Evolutionary conservation across 106 monocot genomes (phyloP), one percentile per base, ranked within the genome.

Genomic region (Dendrobium chrysotoxum): DNA sequence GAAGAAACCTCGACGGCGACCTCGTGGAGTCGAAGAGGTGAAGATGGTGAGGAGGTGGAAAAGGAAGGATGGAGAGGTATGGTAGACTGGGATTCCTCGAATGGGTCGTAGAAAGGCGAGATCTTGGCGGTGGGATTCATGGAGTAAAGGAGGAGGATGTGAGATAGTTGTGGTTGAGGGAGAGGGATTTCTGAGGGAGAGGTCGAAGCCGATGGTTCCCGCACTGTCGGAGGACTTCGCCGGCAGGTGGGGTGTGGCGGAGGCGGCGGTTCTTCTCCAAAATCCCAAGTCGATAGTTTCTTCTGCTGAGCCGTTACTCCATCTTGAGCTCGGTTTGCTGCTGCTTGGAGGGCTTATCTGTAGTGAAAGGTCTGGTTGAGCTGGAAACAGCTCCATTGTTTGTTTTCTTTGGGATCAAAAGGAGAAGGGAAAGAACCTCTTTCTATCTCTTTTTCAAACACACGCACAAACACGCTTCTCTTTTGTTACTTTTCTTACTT

Each of bases 281-380:
- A 85, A 92, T 73, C 87, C 87, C 44, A 89, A 31, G 70, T 35
- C 15, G 57, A 70, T 57, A 41, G 53, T 28, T 15, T 84, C 82
- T 21, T 83, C 77, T 53, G 17, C 23, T 76, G 70, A 45, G 76
- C 64, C 15, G 28, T 83, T 76, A 40, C 28, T 78, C 80, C 82
- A 86, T 20, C 57, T 82, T 76, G 82, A 18, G 2, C 26, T 65
- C n/a, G 64, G 64, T 26, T 26, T 65, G 28, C 26, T 85, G 78
- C 45, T 85, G 77, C 53, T 82, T 35, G 92, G 87, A 7, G 89
- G 86, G 77, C 92, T 92, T 53, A 92, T 89, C 50, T 92, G 92
- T n/a, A 92, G 84, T 3, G 89, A 87, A 16, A 92, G 77, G 77
- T 92, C 92, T 16, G 87, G 92, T 55, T 92, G 92, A 12, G 82